These are phyloP conservation scores for Fusarium circinatum DNA, from an alignment of 2,329 filamentous ascomycete species.

Conservation along the genomic window DNA sequence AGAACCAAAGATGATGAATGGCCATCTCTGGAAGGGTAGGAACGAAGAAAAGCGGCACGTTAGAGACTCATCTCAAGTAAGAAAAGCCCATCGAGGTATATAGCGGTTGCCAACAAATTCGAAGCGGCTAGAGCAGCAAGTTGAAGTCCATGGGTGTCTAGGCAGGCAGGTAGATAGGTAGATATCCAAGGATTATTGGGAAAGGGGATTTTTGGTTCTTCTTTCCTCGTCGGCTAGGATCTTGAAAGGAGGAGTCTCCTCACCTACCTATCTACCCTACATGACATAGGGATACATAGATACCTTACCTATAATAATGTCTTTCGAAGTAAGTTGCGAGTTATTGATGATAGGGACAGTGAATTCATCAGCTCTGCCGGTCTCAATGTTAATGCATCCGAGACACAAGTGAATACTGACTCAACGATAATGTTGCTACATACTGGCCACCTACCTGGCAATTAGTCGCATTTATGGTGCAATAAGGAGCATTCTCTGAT, in stretches of 20 bases:
- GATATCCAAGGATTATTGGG: not conserved
- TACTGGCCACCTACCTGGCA: not conserved
- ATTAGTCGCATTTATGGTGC: not conserved
- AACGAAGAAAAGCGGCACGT: not conserved
- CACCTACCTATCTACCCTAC: not conserved
- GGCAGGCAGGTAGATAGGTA: not conserved
- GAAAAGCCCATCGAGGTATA: not conserved
- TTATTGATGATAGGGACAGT: slow-evolving; percentile 8
- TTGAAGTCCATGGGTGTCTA: not conserved
- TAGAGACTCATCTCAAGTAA: not conserved
- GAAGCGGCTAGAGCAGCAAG: not conserved
- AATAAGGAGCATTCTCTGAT: not conserved
- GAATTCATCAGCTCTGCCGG: not conserved
- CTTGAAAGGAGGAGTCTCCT: not conserved
- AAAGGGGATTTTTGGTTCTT: not conserved
- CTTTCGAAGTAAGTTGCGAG: not conserved
- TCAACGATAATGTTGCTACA: not conserved
- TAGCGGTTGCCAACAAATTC: not conserved
- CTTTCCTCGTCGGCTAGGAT: not conserved
- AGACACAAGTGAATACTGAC: not conserved
- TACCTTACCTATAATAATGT: not conserved
- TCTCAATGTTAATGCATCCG: not conserved
- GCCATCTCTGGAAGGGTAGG: not conserved
- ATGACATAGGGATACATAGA: not conserved
- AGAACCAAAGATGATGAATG: slow-evolving; percentile 7